phyloP scores from a whole-genome alignment of 75 land plant species.

The Larix kaempferi region DNA sequence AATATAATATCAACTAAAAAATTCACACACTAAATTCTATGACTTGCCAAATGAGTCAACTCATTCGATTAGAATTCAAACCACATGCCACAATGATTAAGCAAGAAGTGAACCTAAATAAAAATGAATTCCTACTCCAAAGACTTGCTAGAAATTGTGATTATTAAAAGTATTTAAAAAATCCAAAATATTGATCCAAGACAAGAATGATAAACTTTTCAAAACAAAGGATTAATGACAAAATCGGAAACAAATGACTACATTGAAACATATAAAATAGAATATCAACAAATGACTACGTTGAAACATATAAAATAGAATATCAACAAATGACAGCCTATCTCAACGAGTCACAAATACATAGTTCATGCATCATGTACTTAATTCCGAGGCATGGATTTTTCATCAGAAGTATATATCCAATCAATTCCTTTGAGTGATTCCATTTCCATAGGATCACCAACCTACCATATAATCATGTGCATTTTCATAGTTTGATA shows the following conservation, averaged over 20 bases:
- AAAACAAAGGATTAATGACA: background rate
- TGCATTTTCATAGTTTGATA: background rate
- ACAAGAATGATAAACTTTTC: background rate
- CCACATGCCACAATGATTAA: no score
- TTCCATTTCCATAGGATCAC: slow-evolving; percentile 98
- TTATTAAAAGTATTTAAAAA: no score
- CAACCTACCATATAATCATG: slow-evolving; percentile 58
- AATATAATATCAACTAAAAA: no score
- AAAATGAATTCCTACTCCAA: no score
- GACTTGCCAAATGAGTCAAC: no score
- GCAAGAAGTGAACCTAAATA: no score
- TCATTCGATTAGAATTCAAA: no score
- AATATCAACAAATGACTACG: background rate
- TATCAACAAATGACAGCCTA: background rate
- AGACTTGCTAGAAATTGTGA: no score
- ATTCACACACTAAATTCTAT: no score
- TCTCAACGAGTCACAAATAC: background rate
- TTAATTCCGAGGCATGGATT: slow-evolving; percentile 90
- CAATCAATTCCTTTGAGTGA: slow-evolving; percentile 97
- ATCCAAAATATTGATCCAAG: no score
- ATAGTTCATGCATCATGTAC: background rate
- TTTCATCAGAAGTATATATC: slow-evolving; percentile 97
- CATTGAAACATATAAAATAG: background rate
- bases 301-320: background rate
- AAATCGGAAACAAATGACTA: background rate